Conservation (phyloP, 148 eudicot species). For the Agrostemma githago region DNA sequence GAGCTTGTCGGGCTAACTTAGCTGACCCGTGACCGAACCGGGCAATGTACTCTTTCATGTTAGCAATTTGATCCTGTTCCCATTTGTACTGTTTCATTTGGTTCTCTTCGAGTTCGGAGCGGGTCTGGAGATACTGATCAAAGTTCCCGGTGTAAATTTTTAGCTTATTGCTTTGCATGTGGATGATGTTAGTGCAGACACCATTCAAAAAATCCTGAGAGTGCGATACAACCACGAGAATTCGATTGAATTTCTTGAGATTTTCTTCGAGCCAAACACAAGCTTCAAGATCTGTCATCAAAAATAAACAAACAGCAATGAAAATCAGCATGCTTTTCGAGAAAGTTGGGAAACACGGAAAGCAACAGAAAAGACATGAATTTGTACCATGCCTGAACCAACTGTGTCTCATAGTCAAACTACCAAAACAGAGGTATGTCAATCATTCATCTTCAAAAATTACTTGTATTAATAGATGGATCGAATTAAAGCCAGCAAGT, state of each 20-base stretch:
- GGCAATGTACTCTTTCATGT: constrained; percentile 94
- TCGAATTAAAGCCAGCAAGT: not conserved
- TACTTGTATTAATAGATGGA: too few relatives aligned
- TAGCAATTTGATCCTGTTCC: constrained; percentile 96
- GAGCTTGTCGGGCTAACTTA: constrained; percentile 94
- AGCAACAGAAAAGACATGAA: not conserved
- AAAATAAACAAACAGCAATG: not conserved
- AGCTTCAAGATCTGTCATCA: constrained; percentile 81
- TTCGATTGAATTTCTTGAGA: constrained; percentile 79
- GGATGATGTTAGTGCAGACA: constrained; percentile 93
- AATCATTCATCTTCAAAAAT: too few relatives aligned
- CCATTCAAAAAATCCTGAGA: constrained; percentile 98
- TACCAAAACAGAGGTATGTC: not conserved
- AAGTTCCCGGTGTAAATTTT: constrained; percentile 80
- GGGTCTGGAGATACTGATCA: constrained; percentile 90
- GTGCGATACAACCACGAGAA: constrained; percentile 91
- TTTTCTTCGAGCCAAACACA: constrained; percentile 97
- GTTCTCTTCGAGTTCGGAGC: constrained; percentile 89
- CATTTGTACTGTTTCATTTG: constrained; percentile 98
- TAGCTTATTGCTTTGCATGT: constrained; percentile 85
- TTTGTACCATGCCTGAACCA: not conserved
- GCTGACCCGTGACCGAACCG: constrained; percentile 98
- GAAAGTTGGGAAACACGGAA: not conserved
- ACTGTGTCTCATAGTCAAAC: not conserved
- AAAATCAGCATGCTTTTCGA: not conserved